Evolutionary conservation across 2,329 filamentous ascomycete species (phyloP), one percentile per base, ranked within the genome.

Genomic region (Colletotrichum lindemuthianum): DNA sequence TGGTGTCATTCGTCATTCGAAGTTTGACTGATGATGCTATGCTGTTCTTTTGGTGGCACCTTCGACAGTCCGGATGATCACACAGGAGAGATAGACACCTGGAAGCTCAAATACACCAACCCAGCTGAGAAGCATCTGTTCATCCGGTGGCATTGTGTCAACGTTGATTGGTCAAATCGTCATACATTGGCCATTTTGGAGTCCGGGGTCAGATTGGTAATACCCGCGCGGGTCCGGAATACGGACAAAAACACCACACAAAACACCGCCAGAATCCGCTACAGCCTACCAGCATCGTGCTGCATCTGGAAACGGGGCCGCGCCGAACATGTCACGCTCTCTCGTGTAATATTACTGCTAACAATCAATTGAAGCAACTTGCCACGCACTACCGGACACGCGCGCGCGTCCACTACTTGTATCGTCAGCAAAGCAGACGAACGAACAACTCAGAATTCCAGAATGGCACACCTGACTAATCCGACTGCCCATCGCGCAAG

Each of bases 121-220:
- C 24, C 24, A 24, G 24, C 24, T 24, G 24, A 24, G 24, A 4
- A 8, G 58, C 34, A 39, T 32, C 24, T 11, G 15, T 63, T 47
- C 32, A 24, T 24, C 24, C 15, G 59, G 37, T 47, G 58, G 47
- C 15, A 32, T 37, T 36, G 36, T 9, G n/a, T 32, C n/a, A 34
- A 15, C 32, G 32, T 34, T 52, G 13, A 61, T 61, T 61, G 63
- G 51, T 15, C 40, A 24, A 8, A 9, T 44, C 8, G 10, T 41
- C 33, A 47, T 33, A 33, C 34, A 10, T 32, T 50, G 40, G 58
- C 11, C 15, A 40, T 41, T 45, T 37, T 53, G 10, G 16, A 10
- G 58, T 11, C 40, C 63, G 59, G 59, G 63, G 47, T 56, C 51
- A 57, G 58, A 65, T 65, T 65, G 59, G 63, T 65, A 65, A 65